These are phyloP conservation scores for Claviceps lovelessii DNA, from an alignment of 2,329 filamentous ascomycete genomes.

Conservation along the genomic window DNA sequence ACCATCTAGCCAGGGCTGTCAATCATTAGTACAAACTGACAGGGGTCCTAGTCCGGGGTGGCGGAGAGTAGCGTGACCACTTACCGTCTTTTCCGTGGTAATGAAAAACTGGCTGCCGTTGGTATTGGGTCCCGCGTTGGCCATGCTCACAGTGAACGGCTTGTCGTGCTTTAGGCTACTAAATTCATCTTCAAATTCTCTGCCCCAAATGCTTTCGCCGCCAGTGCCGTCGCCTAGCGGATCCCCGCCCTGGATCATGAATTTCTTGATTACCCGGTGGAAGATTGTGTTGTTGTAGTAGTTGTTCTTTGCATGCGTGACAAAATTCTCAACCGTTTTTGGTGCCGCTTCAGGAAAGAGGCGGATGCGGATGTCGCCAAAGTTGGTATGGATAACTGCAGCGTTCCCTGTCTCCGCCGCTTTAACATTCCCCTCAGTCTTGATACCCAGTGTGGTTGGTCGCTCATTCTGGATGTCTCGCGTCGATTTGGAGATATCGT, in stretches of 20 bases:
- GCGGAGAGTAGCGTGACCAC: conserved; percentile 16
- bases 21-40: conserved; percentile 4
- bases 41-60: conserved; percentile 1
- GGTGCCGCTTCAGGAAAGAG: conserved; percentile 88
- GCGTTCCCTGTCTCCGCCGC: conserved; percentile 59
- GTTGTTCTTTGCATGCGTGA: conserved; percentile 72
- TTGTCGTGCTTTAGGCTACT: conserved; percentile 85
- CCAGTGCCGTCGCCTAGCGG: conserved; percentile 84
- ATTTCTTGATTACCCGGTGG: conserved; percentile 91
- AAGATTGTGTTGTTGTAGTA: conserved; percentile 99
- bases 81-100: conserved; percentile 84
- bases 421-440: conserved; percentile 39
- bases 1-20: conserved; percentile 74
- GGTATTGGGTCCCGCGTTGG: conserved; percentile 87
- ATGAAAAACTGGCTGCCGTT: conserved; percentile 98
- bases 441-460: conserved; percentile 50
- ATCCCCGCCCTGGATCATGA: conserved; percentile 98
- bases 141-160: conserved; percentile 94
- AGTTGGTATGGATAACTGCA: conserved; percentile 80
- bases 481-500: conserved; percentile 65
- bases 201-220: conserved; percentile 81
- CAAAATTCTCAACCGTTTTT: conserved; percentile 93
- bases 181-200: conserved; percentile 92
- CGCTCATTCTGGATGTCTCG: conserved; percentile 94
- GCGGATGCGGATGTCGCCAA: conserved; percentile 85